Base-by-base conservation (phyloP, 345 rosid genomes). In the Populus nigra region DNA sequence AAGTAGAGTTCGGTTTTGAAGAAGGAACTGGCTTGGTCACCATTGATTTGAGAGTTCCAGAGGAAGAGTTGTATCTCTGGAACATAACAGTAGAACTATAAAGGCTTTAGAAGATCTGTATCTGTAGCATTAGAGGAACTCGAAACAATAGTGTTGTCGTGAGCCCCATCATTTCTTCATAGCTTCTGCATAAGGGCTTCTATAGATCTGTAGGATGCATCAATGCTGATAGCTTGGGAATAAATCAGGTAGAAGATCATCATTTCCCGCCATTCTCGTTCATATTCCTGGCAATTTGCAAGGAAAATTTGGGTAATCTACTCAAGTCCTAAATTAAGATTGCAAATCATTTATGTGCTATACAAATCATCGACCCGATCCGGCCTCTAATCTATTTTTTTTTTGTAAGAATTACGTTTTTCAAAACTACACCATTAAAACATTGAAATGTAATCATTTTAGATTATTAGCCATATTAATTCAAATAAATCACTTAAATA, bases 21-120 rank as follows among this genome's bases (percentile, higher is more conserved):
- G 88, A 84, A 74, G 76, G 2, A 15, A 77, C 83, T 23, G 87
- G 91, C 33, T 71, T 89, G 79, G 79, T 88, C 77, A 86, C 85
- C 18, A 15, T 90, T 59, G 59, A 77, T 11, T 68, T 89, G 77
- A 78, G 81, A 33, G 83, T 85, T 74, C 84, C 93, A 2, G 82
- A 78, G 50, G 75, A 80, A 29, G 97, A 89, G 82, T 43, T 86
- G 76, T 86, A 86, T 80, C 78, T 76, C 18, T 91, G 97, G 94
- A 84, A 79, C 81, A n/a, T 89, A 68, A 49, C 53, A 13, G 33
- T 80, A 16, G 68, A 65, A 53, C 33, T 80, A 20, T 76, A 69
- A 69, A 74, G 72, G 4, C 22, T 2, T 43, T 39, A 9, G 4
- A 70, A 43, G 33, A n/a, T 61, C 35, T 22, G 62, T 73, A 18